Base-by-base conservation (phyloP, 306 rosid species). In the Vigna mungo region DNA sequence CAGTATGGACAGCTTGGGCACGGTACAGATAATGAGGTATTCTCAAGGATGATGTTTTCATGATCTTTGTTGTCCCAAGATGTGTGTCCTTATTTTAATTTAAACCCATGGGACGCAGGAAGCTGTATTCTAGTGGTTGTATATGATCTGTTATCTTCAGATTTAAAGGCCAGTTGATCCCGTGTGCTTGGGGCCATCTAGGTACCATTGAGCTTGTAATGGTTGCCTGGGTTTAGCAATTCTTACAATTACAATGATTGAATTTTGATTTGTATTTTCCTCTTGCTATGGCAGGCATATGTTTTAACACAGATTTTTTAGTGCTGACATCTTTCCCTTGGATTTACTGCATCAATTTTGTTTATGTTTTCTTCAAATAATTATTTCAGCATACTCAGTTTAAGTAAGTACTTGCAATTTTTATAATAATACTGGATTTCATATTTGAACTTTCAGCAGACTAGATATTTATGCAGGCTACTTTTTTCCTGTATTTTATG, bases 1-100 rank as follows among this genome's bases (percentile, higher is more conserved):
- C 97, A 92, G 76, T 95, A 86, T 44, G 99, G 99, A 41, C 99
- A 96, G 78, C 97, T 95, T 74, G 99, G 99, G 36, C 99, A 95
- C 84, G 99, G 99, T 76, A 92, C 98, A 8, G 99, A 95, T 84
- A 95, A 92, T 46, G 99, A 95, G 96, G 98, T 95, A 86, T 78
- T 82, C 47, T 56, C 32, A 36, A 39, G 76, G 76, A 80, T 39
- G 72, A 41, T 47, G 36, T 14, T 30, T 39, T 44, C 44, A n/a
- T 14, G n/a, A n/a, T 78, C 43, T 70, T 80, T 11, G 39, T 65
- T 59, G 61, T 52, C 61, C 63, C 64, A 55, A 80, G 67, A 72
- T 34, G 72, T 44, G 55, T 77, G 60, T 54, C 63, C 34, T 37
- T 74, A 27, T 47, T 41, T 76, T 77, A 43, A 7, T 75, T 23